Conservation (phyloP, 805 yeast species). For the Scheffersomyces stipitis region DNA sequence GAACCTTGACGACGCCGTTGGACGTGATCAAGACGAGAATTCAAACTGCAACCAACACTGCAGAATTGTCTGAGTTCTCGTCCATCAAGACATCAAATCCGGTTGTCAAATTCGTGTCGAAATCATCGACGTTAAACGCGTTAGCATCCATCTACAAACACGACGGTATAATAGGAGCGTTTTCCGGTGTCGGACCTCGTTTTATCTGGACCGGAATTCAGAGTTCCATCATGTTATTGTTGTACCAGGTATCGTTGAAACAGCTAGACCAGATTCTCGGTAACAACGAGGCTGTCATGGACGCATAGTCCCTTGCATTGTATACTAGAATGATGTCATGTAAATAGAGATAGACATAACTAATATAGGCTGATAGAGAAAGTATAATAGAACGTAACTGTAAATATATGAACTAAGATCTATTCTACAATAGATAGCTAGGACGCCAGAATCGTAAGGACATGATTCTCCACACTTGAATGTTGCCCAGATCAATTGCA, state of each 20-base stretch:
- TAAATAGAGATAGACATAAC: too few relatives aligned
- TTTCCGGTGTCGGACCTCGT: slow-evolving; percentile 95
- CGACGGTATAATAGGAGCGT: slow-evolving; percentile 80
- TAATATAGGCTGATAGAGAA: too few relatives aligned
- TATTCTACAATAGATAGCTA: too few relatives aligned
- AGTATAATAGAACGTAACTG: too few relatives aligned
- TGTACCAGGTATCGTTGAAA: slow-evolving; percentile 78
- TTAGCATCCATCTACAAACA: slow-evolving; percentile 49
- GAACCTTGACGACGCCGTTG: slow-evolving; percentile 82
- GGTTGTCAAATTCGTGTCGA: slow-evolving; percentile 10
- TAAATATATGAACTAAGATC: too few relatives aligned
- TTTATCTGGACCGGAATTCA: slow-evolving; percentile 96
- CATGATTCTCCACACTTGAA: too few relatives aligned
- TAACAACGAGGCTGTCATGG: too few relatives aligned
- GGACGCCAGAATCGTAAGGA: too few relatives aligned
- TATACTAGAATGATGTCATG: too few relatives aligned
- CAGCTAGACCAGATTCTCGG: slow-evolving; percentile 35
- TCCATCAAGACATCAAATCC: slow-evolving; percentile 3
- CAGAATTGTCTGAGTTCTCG: neutral
- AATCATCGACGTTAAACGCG: slow-evolving; percentile 31
- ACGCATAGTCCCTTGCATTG: too few relatives aligned
- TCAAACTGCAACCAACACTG: slow-evolving; percentile 63
- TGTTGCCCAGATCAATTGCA: too few relatives aligned
- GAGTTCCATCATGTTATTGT: slow-evolving; percentile 86
- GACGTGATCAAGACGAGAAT: slow-evolving; percentile 91